Evolutionary conservation across 2,329 filamentous ascomycete genomes (phyloP).

Genomic region (Sphaceloma murrayae): DNA sequence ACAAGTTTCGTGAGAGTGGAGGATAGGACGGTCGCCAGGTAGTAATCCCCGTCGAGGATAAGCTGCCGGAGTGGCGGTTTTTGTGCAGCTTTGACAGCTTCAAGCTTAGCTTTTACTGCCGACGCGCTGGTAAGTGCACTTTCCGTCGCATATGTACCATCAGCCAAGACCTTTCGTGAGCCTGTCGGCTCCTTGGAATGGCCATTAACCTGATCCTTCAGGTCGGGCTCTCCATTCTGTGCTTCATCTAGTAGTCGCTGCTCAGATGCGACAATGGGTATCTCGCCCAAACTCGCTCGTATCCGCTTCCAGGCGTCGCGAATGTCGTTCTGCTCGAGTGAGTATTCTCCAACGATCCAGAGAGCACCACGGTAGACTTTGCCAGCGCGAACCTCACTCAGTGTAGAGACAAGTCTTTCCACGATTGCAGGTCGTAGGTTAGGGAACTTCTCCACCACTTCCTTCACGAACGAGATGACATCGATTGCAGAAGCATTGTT

Average conservation of each 20-base stretch:
- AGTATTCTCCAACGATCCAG: conserved; percentile 98
- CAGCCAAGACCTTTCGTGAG: conserved; percentile 83
- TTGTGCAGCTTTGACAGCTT: conserved; percentile 92
- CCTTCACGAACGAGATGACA: conserved; percentile 97
- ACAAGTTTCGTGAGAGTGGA: conserved; percentile 94
- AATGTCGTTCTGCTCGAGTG: conserved; percentile 85
- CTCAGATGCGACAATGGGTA: conserved; percentile 91
- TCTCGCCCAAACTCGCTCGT: conserved; percentile 85
- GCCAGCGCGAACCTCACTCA: conserved; percentile 86
- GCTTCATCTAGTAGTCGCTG: conserved; percentile 76
- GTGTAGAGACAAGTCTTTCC: conserved; percentile 74
- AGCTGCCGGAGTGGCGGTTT: conserved; percentile 92
- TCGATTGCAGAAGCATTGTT: conserved; percentile 95
- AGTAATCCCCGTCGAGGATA: conserved; percentile 95
- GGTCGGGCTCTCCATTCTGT: conserved; percentile 57
- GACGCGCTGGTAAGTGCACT: conserved; percentile 91
- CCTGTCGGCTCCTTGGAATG: conserved; percentile 73
- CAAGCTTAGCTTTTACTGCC: conserved; percentile 77
- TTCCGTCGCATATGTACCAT: conserved; percentile 96
- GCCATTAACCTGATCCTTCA: conserved; percentile 66
- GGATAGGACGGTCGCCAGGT: conserved; percentile 86
- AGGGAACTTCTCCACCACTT: conserved; percentile 97
- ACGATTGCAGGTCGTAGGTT: conserved; percentile 80
- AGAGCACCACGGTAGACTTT: conserved; percentile 95
- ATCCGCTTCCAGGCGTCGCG: conserved; percentile 95